A percentile compares a stretch with the other conserved stretches of the same genome.
These are phyloP conservation scores for Colletotrichum lupini DNA, from an alignment of 2,329 filamentous ascomycete genomes.

Conservation along the genomic window DNA sequence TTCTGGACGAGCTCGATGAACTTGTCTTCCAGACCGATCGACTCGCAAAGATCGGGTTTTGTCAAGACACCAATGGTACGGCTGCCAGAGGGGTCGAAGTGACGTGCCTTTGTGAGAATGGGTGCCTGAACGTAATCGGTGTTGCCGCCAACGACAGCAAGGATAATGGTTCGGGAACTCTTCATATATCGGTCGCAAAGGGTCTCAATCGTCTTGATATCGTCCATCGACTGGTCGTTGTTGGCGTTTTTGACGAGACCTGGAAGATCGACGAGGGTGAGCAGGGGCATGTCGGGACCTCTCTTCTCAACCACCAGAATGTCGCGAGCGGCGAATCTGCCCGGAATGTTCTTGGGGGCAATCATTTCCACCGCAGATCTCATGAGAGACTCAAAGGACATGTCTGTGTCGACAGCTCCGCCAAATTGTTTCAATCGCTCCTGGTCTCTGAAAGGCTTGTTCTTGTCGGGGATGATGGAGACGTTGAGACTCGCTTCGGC, in stretches of 20 bases:
- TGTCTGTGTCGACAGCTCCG: conserved; percentile 55
- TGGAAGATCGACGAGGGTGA: conserved; percentile 72
- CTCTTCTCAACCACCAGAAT: conserved; percentile 69
- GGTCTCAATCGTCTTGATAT: conserved; percentile 62
- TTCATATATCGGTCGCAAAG: conserved; percentile 67
- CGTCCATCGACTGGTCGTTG: conserved; percentile 62
- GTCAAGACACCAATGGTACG: conserved; percentile 64
- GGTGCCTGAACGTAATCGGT: conserved; percentile 65
- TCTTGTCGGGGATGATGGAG: conserved; percentile 66
- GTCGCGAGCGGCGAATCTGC: conserved; percentile 62
- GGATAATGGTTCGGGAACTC: conserved; percentile 64
- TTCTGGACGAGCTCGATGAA: conserved; percentile 65
- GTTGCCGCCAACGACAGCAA: conserved; percentile 66
- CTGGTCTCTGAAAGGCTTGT: conserved; percentile 58
- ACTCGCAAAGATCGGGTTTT: conserved; percentile 64
- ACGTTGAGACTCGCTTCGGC: conserved; percentile 58
- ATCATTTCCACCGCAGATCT: conserved; percentile 61
- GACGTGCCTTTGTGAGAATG: conserved; percentile 61
- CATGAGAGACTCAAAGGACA: conserved; percentile 63
- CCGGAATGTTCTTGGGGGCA: conserved; percentile 60
- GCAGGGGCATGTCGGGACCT: conserved; percentile 67
- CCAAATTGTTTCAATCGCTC: conserved; percentile 59
- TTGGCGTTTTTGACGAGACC: conserved; percentile 67
- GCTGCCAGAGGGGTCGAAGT: conserved; percentile 61
- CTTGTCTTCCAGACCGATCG: conserved; percentile 64